These are phyloP conservation scores for Bromus sterilis DNA, from an alignment of 176 grass and related monocot species.

Conservation along the genomic window DNA sequence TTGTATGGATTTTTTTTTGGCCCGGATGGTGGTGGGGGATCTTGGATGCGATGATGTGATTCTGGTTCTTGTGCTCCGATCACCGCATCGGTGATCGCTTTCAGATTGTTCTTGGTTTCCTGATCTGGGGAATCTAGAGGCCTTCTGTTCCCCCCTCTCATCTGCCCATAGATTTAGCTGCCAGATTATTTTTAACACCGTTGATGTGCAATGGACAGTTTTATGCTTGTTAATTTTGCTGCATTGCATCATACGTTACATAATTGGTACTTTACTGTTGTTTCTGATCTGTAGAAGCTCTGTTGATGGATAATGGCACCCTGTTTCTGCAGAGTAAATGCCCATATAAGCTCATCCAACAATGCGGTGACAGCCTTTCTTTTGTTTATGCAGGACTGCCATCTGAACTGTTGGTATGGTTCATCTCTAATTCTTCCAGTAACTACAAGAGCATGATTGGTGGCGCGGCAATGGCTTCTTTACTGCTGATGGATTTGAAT, in stretches of 20 bases:
- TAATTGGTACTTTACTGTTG: neutral
- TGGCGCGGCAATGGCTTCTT: neutral
- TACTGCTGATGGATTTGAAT: neutral
- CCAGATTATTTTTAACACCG: neutral
- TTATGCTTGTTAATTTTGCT: conserved; percentile 6
- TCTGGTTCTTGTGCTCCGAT: neutral
- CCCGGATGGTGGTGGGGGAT: neutral
- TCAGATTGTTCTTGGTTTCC: neutral
- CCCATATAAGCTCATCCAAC: neutral
- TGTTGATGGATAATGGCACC: neutral
- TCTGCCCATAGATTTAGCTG: neutral
- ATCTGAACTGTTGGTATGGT: conserved; percentile 23
- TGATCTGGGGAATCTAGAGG: neutral
- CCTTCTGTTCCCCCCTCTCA: neutral
- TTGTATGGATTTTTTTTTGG: neutral
- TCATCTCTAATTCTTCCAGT: conserved; percentile 22
- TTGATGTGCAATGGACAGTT: neutral
- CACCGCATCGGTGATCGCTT: neutral
- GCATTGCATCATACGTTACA: conserved; percentile 1
- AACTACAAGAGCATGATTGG: conserved; percentile 25
- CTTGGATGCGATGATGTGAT: neutral
- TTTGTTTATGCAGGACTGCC: conserved; percentile 21
- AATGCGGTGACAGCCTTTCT: neutral
- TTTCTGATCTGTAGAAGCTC: neutral
- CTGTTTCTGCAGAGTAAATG: neutral